Evolutionary conservation across 768 basidiomycete genomes (phyloP), one percentile per base, ranked within the genome.

Genomic region (Neoboletus magnificus): DNA sequence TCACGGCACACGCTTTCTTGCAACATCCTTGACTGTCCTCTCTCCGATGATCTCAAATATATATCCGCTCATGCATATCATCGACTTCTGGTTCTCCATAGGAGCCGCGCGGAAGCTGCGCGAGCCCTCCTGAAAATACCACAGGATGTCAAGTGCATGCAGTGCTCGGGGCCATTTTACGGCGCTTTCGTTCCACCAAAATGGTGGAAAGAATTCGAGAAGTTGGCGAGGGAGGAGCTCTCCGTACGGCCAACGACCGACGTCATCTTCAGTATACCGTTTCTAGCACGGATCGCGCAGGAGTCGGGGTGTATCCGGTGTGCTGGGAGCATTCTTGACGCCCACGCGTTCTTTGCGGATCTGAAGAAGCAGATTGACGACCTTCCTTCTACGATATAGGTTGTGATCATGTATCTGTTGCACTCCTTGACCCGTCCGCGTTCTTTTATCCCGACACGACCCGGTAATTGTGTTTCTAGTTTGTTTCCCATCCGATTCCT

Each of bases 61-160:
- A 85, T 89, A 66, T 77, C 81, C 3, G 88, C 85, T n/a, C 82
- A 80, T 60, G 78, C 83, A 23, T 89, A 87, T 60, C 82, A 85
- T 62, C 81, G 78, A 11, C 79, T 89, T 43, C 75, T 89, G 29
- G 73, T 78, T 15, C 77, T 88, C 25, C 86, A 88, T 61, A 78
- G 76, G 27, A 71, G 71, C 13, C 83, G 87, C 8, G 75, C 77
- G 1, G 66, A 71, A 8, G 77, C 79, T 2, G 83, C 84, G 2
- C 69, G 75, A 30, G 74, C 73, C 13, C 67, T 84, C 39, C 66
- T 89, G 9, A 70, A 74, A 55, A 65, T 74, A 20, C 72, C 80
- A 0, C 74, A 77, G 4, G 75, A 80, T 33, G 63, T 86, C 59
- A 82, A 82, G 67, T 89, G 89, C 69, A 79, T 83, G 73, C 81